Evolutionary conservation across 2,329 filamentous ascomycete genomes (phyloP).

Genomic region (Trichoderma sp.): DNA sequence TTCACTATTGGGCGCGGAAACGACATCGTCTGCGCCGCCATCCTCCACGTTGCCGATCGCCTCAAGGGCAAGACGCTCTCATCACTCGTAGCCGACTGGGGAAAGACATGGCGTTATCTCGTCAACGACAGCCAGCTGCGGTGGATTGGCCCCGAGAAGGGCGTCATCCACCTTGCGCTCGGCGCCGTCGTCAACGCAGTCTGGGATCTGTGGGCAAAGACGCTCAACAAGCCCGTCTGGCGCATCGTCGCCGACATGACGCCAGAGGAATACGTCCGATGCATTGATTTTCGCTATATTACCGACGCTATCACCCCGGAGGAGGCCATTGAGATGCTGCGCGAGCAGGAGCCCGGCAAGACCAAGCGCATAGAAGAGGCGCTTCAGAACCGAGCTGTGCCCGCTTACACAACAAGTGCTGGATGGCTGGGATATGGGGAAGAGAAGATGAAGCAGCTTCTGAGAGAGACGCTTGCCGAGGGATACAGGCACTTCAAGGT

Average conservation of each 20-base stretch:
- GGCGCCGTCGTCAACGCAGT: slow-evolving; percentile 88
- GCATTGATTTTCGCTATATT: slow-evolving; percentile 95
- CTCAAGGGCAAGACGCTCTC: slow-evolving; percentile 76
- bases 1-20: slow-evolving; percentile 90
- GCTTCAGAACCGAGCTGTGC: slow-evolving; percentile 73
- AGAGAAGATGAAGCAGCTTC: slow-evolving; percentile 78
- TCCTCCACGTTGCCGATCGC: slow-evolving; percentile 75
- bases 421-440: slow-evolving; percentile 92
- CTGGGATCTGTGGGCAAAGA: slow-evolving; percentile 96
- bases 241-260: slow-evolving; percentile 87
- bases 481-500: slow-evolving; percentile 90
- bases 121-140: slow-evolving; percentile 87
- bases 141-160: slow-evolving; percentile 94
- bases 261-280: slow-evolving; percentile 81
- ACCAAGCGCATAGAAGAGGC: slow-evolving; percentile 73
- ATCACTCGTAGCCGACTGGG: slow-evolving; percentile 79
- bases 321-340: slow-evolving; percentile 75
- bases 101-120: slow-evolving; percentile 87
- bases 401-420: slow-evolving; percentile 87
- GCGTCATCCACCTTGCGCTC: slow-evolving; percentile 89
- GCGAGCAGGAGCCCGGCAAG: slow-evolving; percentile 69
- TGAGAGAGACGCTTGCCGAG: slow-evolving; percentile 73
- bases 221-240: slow-evolving; percentile 86
- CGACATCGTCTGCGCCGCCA: slow-evolving; percentile 87
- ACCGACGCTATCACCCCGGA: slow-evolving; percentile 88